Conservation (phyloP, 2,329 filamentous ascomycete species). For the Hypoxylon sp. region DNA sequence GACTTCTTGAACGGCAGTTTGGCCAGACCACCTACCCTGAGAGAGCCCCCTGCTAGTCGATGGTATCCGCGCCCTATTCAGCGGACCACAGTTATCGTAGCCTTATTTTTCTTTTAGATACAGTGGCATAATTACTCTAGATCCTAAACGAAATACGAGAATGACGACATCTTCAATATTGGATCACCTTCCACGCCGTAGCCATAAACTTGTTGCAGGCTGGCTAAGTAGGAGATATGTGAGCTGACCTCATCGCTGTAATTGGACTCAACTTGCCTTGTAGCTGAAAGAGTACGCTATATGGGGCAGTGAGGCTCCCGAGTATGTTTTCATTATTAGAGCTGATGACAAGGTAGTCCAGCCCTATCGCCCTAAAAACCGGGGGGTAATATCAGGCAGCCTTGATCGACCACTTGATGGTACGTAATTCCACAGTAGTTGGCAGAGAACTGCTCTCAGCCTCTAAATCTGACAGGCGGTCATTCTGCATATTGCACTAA, state of each 20-base stretch:
- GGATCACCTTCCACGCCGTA: background rate
- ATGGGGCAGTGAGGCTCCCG: background rate
- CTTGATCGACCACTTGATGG: background rate
- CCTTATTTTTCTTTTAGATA: background rate
- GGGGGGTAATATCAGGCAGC: background rate
- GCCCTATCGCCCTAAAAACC: background rate
- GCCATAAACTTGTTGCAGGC: background rate
- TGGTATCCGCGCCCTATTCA: background rate
- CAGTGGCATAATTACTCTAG: background rate
- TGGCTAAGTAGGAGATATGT: background rate
- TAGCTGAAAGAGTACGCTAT: background rate
- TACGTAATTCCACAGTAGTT: background rate
- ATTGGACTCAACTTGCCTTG: background rate
- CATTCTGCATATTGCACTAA: background rate
- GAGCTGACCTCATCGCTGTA: background rate
- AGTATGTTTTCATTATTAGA: background rate
- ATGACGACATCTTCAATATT: background rate
- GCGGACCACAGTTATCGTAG: background rate
- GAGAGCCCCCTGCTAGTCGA: background rate
- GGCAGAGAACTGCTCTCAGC: background rate
- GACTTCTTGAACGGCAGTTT: background rate
- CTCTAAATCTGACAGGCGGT: background rate
- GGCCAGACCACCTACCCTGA: background rate
- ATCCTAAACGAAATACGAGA: background rate
- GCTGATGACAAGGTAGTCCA: background rate